phyloP scores from a whole-genome alignment of 1,284 basidiomycete species.

The Waitea zeae region DNA sequence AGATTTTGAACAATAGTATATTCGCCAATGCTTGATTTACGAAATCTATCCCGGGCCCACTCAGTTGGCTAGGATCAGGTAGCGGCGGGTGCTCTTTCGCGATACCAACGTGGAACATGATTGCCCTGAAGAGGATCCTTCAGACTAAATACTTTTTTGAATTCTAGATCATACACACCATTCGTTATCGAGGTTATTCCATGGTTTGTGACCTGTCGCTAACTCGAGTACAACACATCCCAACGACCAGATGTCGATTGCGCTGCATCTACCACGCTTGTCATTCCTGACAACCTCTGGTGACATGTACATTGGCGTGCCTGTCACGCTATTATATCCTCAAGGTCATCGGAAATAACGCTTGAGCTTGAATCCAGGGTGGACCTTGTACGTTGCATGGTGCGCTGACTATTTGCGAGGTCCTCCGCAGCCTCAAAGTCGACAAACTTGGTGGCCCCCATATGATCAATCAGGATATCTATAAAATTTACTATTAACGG shows the following conservation, averaged over 20 bases:
- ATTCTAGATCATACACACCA: conserved; percentile 49
- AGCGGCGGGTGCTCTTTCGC: conserved; percentile 94
- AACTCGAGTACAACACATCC: conserved; percentile 96
- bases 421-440: conserved; percentile 99
- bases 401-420: conserved; percentile 84
- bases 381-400: conserved; percentile 62
- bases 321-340: conserved; percentile 78
- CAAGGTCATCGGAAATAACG: conserved; percentile 20
- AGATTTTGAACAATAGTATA: background rate
- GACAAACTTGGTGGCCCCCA: conserved; percentile 92
- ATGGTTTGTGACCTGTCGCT: conserved; percentile 91
- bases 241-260: conserved; percentile 96
- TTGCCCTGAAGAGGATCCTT: conserved; percentile 75
- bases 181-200: conserved; percentile 98
- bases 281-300: conserved; percentile 89
- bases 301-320: conserved; percentile 85
- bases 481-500: conserved; percentile 5
- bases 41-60: conserved; percentile 84
- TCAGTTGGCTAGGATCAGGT: conserved; percentile 82
- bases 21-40: background rate
- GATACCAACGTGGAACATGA: conserved; percentile 99
- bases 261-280: conserved; percentile 74
- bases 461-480: conserved; percentile 93
- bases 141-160: background rate
- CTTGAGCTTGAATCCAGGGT: conserved; percentile 12